Evolutionary conservation across 345 rosid genomes (phyloP), one percentile per base, ranked within the genome.

Genomic region (Eucalyptus regnans): DNA sequence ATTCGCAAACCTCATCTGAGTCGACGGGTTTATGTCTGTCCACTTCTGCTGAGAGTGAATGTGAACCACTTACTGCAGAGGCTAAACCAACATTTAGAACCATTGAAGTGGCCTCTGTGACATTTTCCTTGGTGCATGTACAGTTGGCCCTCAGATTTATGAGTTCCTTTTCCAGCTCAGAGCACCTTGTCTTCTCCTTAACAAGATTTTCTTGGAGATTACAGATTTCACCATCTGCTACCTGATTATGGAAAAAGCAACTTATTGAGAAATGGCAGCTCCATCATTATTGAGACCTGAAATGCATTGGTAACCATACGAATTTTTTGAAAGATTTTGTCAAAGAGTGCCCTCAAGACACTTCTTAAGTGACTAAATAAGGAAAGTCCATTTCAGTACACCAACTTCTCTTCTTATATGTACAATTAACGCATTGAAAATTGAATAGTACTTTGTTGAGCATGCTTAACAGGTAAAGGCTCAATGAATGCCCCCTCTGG

Each of bases 201-300:
- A 86, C 88, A 87, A 95, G 94, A 87, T 91, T 89, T 76, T 93
- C 95, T 86, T 87, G 93, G 81, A 96, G 95, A 89, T 76, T 92
- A 76, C 88, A 89, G 49, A 94, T 92, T 90, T 95, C 97, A 71
- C 62, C 89, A 91, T 95, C 98, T 86, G 97, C 97, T 50, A 93
- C 93, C 99, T 97, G 92, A 88, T 91, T 48, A 88, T 60, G 25
- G 16, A 89, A 27, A 50, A 52, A 60, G 58, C 85, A 76, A 86
- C 87, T 16, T 50, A 31, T 50, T 86, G 56, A 46, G 41, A 37
- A 9, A 29, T 49, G 54, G 60, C 11, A n/a, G 87, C 58, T 49
- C 43, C 48, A 11, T 6, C 84, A 20, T 76, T 76, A 76, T 41
- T 76, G 84, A 76, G 48, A 76, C 84, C 83, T 76, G 2, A 76